These are phyloP conservation scores for Medicago arabica DNA, from an alignment of 306 rosid genomes.

Conservation along the genomic window DNA sequence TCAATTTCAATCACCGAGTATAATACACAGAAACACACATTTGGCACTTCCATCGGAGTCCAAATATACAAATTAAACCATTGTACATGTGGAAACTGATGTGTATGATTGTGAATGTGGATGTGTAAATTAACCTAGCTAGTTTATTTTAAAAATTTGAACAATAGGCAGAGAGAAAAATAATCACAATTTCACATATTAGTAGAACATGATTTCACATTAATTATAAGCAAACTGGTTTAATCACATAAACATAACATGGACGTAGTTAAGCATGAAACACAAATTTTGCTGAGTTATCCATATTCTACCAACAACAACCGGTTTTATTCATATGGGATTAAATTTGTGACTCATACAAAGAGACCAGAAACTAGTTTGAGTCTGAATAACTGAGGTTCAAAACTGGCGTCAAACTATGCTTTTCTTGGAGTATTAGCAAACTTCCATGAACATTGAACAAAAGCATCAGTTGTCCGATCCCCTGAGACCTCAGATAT, in stretches of 20 bases:
- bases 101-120: too few relatives aligned
- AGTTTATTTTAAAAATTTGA: too few relatives aligned
- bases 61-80: too few relatives aligned
- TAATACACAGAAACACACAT: too few relatives aligned
- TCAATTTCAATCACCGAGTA: too few relatives aligned
- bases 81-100: too few relatives aligned
- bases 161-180: neutral
- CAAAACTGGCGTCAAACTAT: conserved; percentile 11
- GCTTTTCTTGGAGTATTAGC: conserved; percentile 52
- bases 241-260: neutral
- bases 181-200: neutral
- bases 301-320: neutral
- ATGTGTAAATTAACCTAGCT: neutral
- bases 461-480: conserved; percentile 44
- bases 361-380: neutral
- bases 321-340: conserved; percentile 9
- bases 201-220: neutral
- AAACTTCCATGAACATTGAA: conserved; percentile 66
- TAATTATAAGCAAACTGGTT: neutral
- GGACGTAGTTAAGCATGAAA: neutral
- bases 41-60: too few relatives aligned
- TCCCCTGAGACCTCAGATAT: conserved; percentile 53
- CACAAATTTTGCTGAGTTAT: neutral
- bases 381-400: neutral
- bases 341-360: neutral